Conservation (phyloP, 139 green algal genomes). For the Penium margaritaceum region DNA sequence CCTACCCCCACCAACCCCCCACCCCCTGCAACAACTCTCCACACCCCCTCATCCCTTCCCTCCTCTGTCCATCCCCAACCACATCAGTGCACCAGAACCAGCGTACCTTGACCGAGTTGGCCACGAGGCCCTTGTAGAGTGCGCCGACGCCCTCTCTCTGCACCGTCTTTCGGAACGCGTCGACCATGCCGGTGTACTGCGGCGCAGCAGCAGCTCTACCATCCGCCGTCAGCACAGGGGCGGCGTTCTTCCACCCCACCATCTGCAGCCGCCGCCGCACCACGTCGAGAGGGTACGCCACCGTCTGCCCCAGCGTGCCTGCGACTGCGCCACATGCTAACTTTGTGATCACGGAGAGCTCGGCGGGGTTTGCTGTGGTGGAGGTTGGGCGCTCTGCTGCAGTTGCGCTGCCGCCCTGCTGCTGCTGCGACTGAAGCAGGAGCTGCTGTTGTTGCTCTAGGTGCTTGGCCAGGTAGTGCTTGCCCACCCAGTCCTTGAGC, state of each 20-base stretch:
- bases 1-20: too few species aligned
- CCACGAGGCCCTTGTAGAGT: constrained; percentile 83
- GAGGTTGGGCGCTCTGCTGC: too few species aligned
- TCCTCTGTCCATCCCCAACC: too few species aligned
- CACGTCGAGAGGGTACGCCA: constrained; percentile 97
- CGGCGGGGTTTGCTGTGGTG: too few species aligned
- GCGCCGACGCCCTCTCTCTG: constrained; percentile 79
- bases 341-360: constrained; percentile 69
- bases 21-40: too few species aligned
- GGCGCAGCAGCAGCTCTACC: constrained; percentile 1
- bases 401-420: background rate
- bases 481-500: constrained; percentile 63
- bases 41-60: too few species aligned
- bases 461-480: background rate
- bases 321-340: constrained; percentile 84
- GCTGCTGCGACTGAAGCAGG: too few species aligned
- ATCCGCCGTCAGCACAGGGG: constrained; percentile 69
- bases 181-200: constrained; percentile 89
- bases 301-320: constrained; percentile 85
- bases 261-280: constrained; percentile 85
- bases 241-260: constrained; percentile 38
- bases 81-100: too few species aligned
- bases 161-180: constrained; percentile 83
- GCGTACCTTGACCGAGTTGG: constrained; percentile 99
- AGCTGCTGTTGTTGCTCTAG: background rate